Evolutionary conservation across 2,329 filamentous ascomycete species (phyloP).

Genomic region (Aureobasidium namibiae): DNA sequence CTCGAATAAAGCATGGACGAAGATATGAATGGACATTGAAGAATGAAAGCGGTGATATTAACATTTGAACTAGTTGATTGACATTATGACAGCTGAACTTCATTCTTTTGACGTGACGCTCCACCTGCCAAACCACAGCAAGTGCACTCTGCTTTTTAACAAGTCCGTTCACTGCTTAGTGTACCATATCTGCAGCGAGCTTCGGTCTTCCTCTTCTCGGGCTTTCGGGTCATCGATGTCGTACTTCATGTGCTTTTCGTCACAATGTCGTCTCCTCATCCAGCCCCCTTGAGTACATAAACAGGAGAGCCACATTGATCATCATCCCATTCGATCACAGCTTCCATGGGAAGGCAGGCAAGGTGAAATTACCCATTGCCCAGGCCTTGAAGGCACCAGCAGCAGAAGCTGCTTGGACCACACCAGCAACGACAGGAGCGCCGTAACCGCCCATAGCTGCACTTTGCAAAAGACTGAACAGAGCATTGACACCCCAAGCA

Average conservation of each 20-base stretch:
- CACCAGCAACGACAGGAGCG: constrained; percentile 19
- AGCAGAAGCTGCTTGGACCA: constrained; percentile 16
- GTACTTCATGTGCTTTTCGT: background rate
- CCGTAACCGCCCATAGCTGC: constrained; percentile 28
- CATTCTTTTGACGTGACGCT: no score
- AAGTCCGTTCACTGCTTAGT: background rate
- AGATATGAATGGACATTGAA: no score
- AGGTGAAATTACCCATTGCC: background rate
- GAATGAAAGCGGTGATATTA: no score
- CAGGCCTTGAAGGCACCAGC: background rate
- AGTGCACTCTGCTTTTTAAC: no score
- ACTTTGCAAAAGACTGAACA: constrained; percentile 23
- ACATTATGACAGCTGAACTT: no score
- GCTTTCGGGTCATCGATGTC: background rate
- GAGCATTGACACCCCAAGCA: constrained; percentile 18
- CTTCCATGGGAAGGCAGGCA: background rate
- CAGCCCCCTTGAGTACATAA: background rate
- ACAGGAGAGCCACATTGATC: no score
- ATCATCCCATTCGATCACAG: background rate
- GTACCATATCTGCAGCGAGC: background rate
- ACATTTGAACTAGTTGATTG: no score
- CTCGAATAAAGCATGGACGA: background rate
- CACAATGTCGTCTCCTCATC: background rate
- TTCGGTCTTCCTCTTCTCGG: background rate
- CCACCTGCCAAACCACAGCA: no score